Evolutionary conservation across 2,329 filamentous ascomycete genomes (phyloP).

Genomic region (Venturia pyrina): DNA sequence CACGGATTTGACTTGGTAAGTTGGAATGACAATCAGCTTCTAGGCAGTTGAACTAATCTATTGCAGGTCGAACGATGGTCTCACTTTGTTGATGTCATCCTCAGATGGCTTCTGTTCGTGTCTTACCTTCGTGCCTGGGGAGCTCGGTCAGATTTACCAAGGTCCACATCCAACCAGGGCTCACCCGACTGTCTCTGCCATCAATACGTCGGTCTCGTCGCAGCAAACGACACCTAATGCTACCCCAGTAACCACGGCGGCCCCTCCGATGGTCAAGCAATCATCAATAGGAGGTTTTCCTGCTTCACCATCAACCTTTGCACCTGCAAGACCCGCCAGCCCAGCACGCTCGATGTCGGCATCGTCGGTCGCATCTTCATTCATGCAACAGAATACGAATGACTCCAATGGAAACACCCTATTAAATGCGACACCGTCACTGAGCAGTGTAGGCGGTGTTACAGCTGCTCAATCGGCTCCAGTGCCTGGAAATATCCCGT

Average conservation of each 20-base stretch:
- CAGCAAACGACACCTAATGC: slow-evolving; percentile 59
- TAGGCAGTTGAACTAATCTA: slow-evolving; percentile 9
- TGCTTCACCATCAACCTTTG: slow-evolving; percentile 47
- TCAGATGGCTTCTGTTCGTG: slow-evolving; percentile 97
- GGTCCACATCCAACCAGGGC: slow-evolving; percentile 43
- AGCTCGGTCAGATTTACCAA: slow-evolving; percentile 74
- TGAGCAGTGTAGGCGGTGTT: slow-evolving; percentile 67
- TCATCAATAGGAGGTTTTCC: slow-evolving; percentile 32
- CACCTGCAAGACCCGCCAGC: slow-evolving; percentile 55
- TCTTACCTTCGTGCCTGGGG: slow-evolving; percentile 70
- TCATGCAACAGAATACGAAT: slow-evolving; percentile 23
- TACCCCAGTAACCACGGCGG: slow-evolving; percentile 55
- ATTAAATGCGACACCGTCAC: slow-evolving; percentile 69
- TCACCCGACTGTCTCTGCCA: slow-evolving; percentile 30
- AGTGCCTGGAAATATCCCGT: slow-evolving; percentile 46
- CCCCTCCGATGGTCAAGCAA: slow-evolving; percentile 44
- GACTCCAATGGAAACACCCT: slow-evolving; percentile 41
- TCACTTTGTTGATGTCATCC: slow-evolving; percentile 84
- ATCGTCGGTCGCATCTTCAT: slow-evolving; percentile 58
- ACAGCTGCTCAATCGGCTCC: slow-evolving; percentile 59
- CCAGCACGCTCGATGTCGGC: slow-evolving; percentile 79
- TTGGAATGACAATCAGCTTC: slow-evolving; percentile 10
- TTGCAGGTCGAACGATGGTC: slow-evolving; percentile 61
- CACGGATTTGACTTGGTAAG: slow-evolving; percentile 89
- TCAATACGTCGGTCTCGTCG: slow-evolving; percentile 39